Conservation (phyloP, 441 rosid species). For the Raphanus hybrid region DNA sequence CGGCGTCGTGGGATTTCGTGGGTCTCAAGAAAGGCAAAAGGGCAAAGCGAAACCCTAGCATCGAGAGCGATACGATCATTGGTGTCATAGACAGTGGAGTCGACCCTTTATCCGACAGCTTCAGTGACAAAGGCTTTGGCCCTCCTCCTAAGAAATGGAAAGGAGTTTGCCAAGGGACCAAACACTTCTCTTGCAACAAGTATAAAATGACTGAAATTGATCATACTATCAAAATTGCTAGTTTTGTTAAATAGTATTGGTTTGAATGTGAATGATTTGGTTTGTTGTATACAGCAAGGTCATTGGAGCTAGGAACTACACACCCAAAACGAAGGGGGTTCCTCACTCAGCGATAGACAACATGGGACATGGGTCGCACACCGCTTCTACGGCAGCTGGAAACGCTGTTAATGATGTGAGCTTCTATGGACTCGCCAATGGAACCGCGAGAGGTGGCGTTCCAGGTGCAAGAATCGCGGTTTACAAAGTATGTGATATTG, state of each 20-base stretch:
- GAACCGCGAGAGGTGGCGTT: slow-evolving; percentile 65
- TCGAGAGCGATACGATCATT: slow-evolving; percentile 46
- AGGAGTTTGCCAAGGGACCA: slow-evolving; percentile 52
- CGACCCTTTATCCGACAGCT: slow-evolving; percentile 62
- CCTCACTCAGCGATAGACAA: slow-evolving; percentile 46
- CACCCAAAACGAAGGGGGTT: slow-evolving; percentile 41
- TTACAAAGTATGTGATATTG: slow-evolving; percentile 55
- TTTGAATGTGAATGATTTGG: not conserved
- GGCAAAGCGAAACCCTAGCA: slow-evolving; percentile 18
- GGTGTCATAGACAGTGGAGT: slow-evolving; percentile 69
- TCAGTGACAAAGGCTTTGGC: slow-evolving; percentile 47
- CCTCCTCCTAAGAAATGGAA: slow-evolving; percentile 69
- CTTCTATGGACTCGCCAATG: slow-evolving; percentile 54
- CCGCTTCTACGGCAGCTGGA: slow-evolving; percentile 68
- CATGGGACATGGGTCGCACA: slow-evolving; percentile 62
- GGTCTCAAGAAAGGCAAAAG: slow-evolving; percentile 38
- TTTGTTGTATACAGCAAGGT: slow-evolving; percentile 44
- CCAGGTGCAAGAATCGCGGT: slow-evolving; percentile 58
- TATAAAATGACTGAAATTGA: slow-evolving; percentile 24
- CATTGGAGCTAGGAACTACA: slow-evolving; percentile 56
- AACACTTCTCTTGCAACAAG: slow-evolving; percentile 71
- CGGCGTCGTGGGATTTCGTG: slow-evolving; percentile 66
- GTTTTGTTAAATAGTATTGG: not conserved
- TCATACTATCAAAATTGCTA: not conserved
- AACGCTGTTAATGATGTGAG: slow-evolving; percentile 43